Evolutionary conservation across 2,329 filamentous ascomycete species (phyloP).

Genomic region (Aspergillus sp.): DNA sequence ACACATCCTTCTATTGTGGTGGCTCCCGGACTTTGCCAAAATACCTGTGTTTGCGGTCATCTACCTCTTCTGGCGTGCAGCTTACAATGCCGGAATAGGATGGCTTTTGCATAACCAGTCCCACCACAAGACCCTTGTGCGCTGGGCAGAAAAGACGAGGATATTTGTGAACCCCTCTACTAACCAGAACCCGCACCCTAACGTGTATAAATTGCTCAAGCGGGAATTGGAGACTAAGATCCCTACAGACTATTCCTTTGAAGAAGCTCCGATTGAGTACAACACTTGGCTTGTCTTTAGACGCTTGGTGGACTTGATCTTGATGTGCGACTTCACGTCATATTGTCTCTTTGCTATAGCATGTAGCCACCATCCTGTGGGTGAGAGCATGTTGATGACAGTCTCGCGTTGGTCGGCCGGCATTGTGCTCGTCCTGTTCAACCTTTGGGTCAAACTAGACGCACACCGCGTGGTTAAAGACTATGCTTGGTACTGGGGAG

Average conservation of each 20-base stretch:
- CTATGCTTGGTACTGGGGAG: constrained; percentile 99
- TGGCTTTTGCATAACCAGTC: constrained; percentile 87
- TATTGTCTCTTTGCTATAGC: constrained; percentile 95
- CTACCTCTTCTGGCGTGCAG: constrained; percentile 89
- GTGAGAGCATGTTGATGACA: constrained; percentile 70
- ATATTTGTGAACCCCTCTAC: constrained; percentile 82
- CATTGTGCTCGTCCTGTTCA: constrained; percentile 81
- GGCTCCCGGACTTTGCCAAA: constrained; percentile 68
- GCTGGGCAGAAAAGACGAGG: constrained; percentile 81
- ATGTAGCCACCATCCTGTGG: constrained; percentile 72
- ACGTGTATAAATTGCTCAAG: constrained; percentile 81
- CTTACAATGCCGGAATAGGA: constrained; percentile 93
- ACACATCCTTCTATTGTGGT: constrained; percentile 73
- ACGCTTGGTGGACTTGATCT: constrained; percentile 89
- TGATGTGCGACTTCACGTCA: constrained; percentile 98
- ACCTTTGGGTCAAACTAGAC: constrained; percentile 97
- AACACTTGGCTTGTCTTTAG: constrained; percentile 98
- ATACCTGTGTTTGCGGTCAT: constrained; percentile 76
- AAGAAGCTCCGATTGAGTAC: constrained; percentile 92
- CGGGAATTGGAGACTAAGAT: constrained; percentile 93
- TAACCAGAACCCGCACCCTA: constrained; percentile 80
- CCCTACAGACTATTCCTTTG: constrained; percentile 87
- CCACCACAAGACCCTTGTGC: constrained; percentile 78
- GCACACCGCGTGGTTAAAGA: constrained; percentile 98
- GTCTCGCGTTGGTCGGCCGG: constrained; percentile 76